Evolutionary conservation across 2,329 filamentous ascomycete genomes (phyloP), one percentile per base, ranked within the genome.

Genomic region (Pyrenophora teres): DNA sequence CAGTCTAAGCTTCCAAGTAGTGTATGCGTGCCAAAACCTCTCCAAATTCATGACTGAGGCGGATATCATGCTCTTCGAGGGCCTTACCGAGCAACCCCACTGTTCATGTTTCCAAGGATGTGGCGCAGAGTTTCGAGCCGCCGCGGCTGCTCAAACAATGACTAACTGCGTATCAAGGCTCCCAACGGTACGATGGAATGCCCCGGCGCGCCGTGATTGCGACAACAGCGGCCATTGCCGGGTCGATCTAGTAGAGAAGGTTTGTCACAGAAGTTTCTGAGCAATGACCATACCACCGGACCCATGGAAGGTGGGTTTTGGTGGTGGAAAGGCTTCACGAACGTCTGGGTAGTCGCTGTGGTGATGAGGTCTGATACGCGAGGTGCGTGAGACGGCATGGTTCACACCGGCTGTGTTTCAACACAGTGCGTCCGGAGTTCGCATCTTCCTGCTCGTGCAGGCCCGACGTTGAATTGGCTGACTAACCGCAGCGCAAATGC

Each of bases 341-440:
- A 51, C 57, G 72, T 72, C 62, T 71, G 70, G 70, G 56, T 60
- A 67, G 62, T 55, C 61, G 65, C 68, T 53, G 55, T 54, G 58
- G 48, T 59, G 50, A 50, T 62, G 56, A 56, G 52, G 55, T 60
- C 60, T 73, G 70, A 71, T 59, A 74, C 72, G 63, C 57, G 57
- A 60, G 45, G 46, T 65, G 70, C 65, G 52, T 50, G 62, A 67
- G 63, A 51, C 48, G 55, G 53, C 46, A 16, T 52, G 51, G 54
- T 59, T 67, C 65, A 66, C 44, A 72, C 68, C 33, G 42, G 59
- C 25, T 30, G 43, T 38, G 69, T 72, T 71, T 72, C 68, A 71
- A 21, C 23, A n/a, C 15, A 41, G 44, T 42, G 27, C 39, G 27
- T 15, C 40, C 32, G 21, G 40, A 12, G 38, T 41, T 16, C 44